Percentiles rank a stretch among this genome's conserved stretches.
Conservation (phyloP, 352 stramenopile genomes). For the Globisporangium camurandrum region DNA sequence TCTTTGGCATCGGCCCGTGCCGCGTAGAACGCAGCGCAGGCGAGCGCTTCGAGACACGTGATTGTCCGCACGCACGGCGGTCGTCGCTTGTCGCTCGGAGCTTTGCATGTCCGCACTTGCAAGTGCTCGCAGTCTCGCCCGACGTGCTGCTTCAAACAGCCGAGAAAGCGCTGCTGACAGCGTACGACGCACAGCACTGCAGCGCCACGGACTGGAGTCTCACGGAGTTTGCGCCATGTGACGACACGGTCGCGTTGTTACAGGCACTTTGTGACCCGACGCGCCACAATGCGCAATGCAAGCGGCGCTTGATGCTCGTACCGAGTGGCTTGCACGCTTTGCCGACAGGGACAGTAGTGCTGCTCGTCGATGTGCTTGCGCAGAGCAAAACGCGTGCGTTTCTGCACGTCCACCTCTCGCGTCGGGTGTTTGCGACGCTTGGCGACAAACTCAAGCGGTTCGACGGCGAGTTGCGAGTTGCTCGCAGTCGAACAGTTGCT, state of each 20-base stretch:
- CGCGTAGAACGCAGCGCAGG: slow-evolving; percentile 1
- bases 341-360: neutral
- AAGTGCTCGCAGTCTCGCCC: neutral
- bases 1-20: slow-evolving; percentile 5
- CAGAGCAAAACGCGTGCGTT: slow-evolving; percentile 1
- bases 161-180: neutral
- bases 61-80: neutral
- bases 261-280: neutral
- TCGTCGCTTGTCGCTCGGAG: neutral
- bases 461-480: neutral
- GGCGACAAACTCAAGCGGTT: neutral
- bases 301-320: neutral
- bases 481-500: neutral
- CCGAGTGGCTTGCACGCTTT: neutral
- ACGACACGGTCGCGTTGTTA: neutral
- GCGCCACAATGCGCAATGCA: neutral
- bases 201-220: neutral
- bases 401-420: slow-evolving; percentile 5
- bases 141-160: neutral
- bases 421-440: neutral
- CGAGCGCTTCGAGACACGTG: neutral
- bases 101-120: slow-evolving; percentile 1
- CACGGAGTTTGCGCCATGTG: too few relatives aligned
- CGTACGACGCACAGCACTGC: neutral
- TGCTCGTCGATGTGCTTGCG: slow-evolving; percentile 1